Percentiles rank a stretch among this genome's conserved stretches.
Conservation (phyloP, 768 basidiomycete genomes). For the Ramaria sp. region DNA sequence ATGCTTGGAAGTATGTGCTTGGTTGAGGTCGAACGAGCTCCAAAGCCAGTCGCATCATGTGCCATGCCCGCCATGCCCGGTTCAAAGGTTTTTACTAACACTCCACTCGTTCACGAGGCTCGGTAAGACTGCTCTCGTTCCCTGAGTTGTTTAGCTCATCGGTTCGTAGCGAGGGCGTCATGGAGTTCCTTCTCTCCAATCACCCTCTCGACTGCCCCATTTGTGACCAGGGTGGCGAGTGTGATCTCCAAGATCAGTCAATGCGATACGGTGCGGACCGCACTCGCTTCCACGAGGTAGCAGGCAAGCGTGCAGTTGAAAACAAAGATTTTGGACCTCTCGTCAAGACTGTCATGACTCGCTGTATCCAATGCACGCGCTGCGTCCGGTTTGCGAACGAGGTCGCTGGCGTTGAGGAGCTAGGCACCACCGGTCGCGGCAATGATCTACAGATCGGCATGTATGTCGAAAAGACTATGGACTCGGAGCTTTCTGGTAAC, state of each 20-base stretch:
- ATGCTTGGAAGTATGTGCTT: constrained; percentile 74
- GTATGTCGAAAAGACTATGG: constrained; percentile 95
- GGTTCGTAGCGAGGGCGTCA: constrained; percentile 76
- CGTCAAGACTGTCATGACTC: constrained; percentile 97
- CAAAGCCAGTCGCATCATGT: constrained; percentile 91
- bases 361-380: constrained; percentile 98
- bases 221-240: constrained; percentile 98
- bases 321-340: constrained; percentile 97
- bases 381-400: constrained; percentile 99
- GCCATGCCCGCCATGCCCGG: constrained; percentile 98
- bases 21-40: constrained; percentile 92
- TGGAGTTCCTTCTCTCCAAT: constrained; percentile 97
- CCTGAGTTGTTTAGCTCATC: constrained; percentile 8
- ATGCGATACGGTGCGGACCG: constrained; percentile 99
- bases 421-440: constrained; percentile 93
- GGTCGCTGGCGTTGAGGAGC: constrained; percentile 95
- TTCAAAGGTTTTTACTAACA: constrained; percentile 86
- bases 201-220: constrained; percentile 98
- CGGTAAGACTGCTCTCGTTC: constrained; percentile 31
- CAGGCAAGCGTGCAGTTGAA: constrained; percentile 95
- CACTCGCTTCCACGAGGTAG: constrained; percentile 95
- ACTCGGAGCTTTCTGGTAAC: constrained; percentile 96
- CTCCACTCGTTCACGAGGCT: constrained; percentile 82
- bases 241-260: constrained; percentile 96
- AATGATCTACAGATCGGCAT: constrained; percentile 98